Evolutionary conservation across 202 grass and related monocot species (phyloP), one percentile per base, ranked within the genome.

Genomic region (Dendrocalamus latiflorus): DNA sequence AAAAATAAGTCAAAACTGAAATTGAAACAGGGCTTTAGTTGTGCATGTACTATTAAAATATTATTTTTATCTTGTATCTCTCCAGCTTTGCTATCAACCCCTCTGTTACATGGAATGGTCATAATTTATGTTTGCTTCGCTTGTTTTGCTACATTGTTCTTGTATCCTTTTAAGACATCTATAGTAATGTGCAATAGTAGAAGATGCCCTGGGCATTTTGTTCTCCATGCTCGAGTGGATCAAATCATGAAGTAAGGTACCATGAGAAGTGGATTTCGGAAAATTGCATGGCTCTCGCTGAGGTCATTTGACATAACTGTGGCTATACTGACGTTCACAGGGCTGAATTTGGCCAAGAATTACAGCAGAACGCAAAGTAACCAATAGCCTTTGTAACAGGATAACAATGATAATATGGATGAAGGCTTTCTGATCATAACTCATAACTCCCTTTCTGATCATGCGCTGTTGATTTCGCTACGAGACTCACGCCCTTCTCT

Each of bases 31-130:
- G n/a, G n/a, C n/a, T n/a, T n/a, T n/a, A n/a, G 26, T 84, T 83
- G 72, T 88, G 61, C 43, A 45, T 88, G 85, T 84, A 82, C 85
- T 73, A 64, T 72, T 84, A 65, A 79, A 84, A 64, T 4, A 70
- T 60, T 61, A 2, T 61, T 78, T 82, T 11, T 34, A 43, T 84
- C 34, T 18, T 76, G 80, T 54, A 42, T 85, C 71, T 16, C 39
- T 12, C 51, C 33, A 22, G 21, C 70, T 71, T 68, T 85, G 74
- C 74, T 71, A 78, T 70, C 74, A 41, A 70, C 53, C 53, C 51
- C 53, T 51, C 6, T n/a, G 53, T 55, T 55, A 55, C 20, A 4
- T 3, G 20, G 53, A 21, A 21, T 9, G 2, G 20, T 21, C 20
- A 55, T 21, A 55, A 21, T 43, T 84, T 18, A 16, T 59, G 62